Evolutionary conservation across 805 yeast species (phyloP).

Genomic region (Brettanomyces custersianus): DNA sequence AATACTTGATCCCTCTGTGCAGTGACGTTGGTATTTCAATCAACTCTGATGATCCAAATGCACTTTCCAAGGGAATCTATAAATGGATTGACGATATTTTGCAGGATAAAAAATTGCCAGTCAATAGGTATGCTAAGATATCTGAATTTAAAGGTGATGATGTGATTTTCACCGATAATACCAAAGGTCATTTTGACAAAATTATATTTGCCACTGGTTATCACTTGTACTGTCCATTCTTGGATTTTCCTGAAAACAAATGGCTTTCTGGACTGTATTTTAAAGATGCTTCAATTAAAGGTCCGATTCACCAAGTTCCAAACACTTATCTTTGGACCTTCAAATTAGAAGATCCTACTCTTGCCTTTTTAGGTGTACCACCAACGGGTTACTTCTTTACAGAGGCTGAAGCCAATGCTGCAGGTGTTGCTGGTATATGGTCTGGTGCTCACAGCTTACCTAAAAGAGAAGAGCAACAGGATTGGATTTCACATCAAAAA

Average conservation of each 20-base stretch:
- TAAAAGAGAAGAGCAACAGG: slow-evolving; percentile 13
- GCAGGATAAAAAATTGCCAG: slow-evolving; percentile 20
- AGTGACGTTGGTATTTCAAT: slow-evolving; percentile 9
- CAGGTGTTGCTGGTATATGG: slow-evolving; percentile 51
- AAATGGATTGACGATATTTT: slow-evolving; percentile 31
- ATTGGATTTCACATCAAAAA: too few relatives aligned
- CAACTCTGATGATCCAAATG: background rate
- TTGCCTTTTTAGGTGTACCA: slow-evolving; percentile 31
- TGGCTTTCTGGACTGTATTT: slow-evolving; percentile 23
- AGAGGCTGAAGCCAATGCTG: slow-evolving; percentile 40
- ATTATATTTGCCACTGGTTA: slow-evolving; percentile 43
- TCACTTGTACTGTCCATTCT: slow-evolving; percentile 34
- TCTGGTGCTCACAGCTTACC: slow-evolving; percentile 32
- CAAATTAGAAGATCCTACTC: slow-evolving; percentile 31
- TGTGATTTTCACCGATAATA: slow-evolving; percentile 23
- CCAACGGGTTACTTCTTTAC: slow-evolving; percentile 37
- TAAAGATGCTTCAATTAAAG: slow-evolving; percentile 14
- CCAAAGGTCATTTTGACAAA: slow-evolving; percentile 24
- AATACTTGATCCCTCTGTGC: slow-evolving; percentile 27
- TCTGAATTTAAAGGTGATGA: slow-evolving; percentile 20
- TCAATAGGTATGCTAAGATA: slow-evolving; percentile 24
- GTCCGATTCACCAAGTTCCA: slow-evolving; percentile 13
- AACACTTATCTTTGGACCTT: slow-evolving; percentile 25
- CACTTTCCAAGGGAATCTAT: background rate
- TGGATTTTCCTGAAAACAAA: slow-evolving; percentile 18